These are phyloP conservation scores for Tuber borchii DNA, from an alignment of 495 filamentous ascomycete species.

Conservation along the genomic window DNA sequence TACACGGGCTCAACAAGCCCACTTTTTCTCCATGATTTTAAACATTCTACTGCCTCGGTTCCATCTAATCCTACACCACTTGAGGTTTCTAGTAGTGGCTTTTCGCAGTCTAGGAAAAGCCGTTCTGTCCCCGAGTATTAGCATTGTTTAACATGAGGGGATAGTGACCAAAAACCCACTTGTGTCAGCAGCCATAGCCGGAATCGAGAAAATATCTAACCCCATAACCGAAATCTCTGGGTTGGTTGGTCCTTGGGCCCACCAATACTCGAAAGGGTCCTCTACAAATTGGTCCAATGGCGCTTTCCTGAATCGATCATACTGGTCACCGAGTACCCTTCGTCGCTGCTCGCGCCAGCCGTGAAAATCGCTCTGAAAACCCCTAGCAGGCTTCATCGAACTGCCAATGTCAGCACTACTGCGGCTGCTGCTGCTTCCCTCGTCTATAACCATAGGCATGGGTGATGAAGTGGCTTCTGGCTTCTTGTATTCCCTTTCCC, in stretches of 20 bases:
- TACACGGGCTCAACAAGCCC: background rate
- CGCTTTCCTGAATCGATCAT: background rate
- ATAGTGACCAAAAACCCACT: background rate
- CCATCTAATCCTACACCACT: background rate
- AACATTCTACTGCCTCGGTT: background rate
- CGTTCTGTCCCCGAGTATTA: background rate
- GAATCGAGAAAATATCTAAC: background rate
- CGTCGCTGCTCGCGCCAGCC: background rate
- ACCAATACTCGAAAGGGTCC: conserved; percentile 1
- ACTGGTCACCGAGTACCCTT: background rate
- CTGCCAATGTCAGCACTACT: background rate
- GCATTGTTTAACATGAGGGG: background rate
- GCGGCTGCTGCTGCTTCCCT: background rate
- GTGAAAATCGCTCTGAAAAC: background rate
- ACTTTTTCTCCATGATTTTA: conserved; percentile 1
- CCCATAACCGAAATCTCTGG: conserved; percentile 2
- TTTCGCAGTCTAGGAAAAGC: conserved; percentile 1
- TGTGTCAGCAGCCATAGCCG: background rate
- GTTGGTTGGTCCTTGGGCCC: background rate
- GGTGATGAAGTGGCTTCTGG: background rate
- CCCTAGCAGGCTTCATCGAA: background rate
- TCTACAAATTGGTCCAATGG: background rate
- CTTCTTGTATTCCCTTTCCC: conserved; percentile 3
- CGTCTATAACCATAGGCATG: background rate
- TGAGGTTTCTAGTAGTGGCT: background rate